Evolutionary conservation across 495 filamentous ascomycete genomes (phyloP).

Genomic region (Staphylotrichum tortipilum): DNA sequence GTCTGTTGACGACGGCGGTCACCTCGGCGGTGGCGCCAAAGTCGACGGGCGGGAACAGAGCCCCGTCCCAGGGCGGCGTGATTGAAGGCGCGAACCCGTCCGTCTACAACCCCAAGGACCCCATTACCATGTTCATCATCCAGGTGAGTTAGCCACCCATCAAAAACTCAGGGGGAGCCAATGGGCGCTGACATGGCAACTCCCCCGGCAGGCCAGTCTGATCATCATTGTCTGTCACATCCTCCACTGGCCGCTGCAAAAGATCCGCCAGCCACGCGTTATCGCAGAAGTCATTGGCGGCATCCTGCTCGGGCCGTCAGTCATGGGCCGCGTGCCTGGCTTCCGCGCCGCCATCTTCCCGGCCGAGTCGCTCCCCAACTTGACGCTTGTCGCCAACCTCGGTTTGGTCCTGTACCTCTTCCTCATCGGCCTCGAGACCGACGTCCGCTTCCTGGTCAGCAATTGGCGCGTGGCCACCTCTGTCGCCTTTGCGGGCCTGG

Average conservation of each 20-base stretch:
- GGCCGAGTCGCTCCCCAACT: constrained; percentile 54
- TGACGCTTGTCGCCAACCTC: constrained; percentile 74
- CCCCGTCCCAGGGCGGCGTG: constrained; percentile 13
- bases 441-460: constrained; percentile 66
- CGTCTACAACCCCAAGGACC: constrained; percentile 66
- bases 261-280: constrained; percentile 77
- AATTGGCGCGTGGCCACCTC: constrained; percentile 78
- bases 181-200: too few relatives aligned
- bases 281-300: constrained; percentile 91
- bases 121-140: constrained; percentile 84
- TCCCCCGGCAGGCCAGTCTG: constrained; percentile 41
- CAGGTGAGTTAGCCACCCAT: constrained; percentile 48
- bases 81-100: constrained; percentile 56
- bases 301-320: constrained; percentile 76
- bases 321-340: constrained; percentile 69
- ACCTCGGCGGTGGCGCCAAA: not conserved
- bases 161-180: too few relatives aligned
- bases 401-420: constrained; percentile 85
- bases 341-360: constrained; percentile 72
- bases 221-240: constrained; percentile 79
- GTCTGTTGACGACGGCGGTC: not conserved
- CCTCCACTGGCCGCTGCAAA: constrained; percentile 65
- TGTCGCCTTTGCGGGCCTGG: constrained; percentile 74
- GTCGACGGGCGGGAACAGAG: not conserved
- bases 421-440: constrained; percentile 81